A percentile compares a stretch with the other conserved stretches of the same genome.
phyloP scores from a whole-genome alignment of 441 rosid species.

The Gossypium laxum region DNA sequence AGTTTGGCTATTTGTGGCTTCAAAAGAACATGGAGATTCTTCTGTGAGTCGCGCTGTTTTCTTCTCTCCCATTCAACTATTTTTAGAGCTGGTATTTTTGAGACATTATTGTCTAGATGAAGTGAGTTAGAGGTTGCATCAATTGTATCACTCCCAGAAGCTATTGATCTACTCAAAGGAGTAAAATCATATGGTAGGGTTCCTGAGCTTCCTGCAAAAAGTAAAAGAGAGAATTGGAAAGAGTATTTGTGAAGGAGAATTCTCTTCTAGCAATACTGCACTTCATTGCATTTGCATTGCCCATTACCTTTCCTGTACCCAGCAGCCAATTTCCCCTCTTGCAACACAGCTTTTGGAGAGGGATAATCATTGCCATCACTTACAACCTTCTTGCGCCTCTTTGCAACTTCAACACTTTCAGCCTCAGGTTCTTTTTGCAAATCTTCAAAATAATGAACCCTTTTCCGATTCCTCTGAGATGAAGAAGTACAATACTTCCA shows the following conservation, averaged over 20 bases:
- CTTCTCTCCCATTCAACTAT: conserved; percentile 28
- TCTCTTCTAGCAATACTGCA: neutral
- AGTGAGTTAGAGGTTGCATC: conserved; percentile 14
- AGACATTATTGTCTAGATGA: conserved; percentile 22
- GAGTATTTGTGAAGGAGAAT: neutral
- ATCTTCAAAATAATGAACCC: conserved; percentile 32
- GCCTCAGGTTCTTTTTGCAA: conserved; percentile 19
- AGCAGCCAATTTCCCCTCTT: conserved; percentile 20
- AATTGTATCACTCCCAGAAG: conserved; percentile 12
- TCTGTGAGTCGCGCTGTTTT: conserved; percentile 40
- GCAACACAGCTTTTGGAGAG: conserved; percentile 18
- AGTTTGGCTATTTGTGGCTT: conserved; percentile 58
- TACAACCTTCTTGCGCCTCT: conserved; percentile 49
- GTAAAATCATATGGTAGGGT: conserved; percentile 19
- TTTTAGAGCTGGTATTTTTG: conserved; percentile 27
- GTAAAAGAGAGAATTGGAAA: neutral
- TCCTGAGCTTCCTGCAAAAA: conserved; percentile 30
- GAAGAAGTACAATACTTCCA: conserved; percentile 58
- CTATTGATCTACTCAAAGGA: conserved; percentile 19
- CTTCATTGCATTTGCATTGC: neutral
- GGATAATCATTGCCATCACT: conserved; percentile 24
- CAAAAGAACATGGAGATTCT: conserved; percentile 46
- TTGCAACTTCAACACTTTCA: conserved; percentile 29
- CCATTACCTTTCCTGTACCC: conserved; percentile 37
- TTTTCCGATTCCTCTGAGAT: conserved; percentile 59